Base-by-base conservation (phyloP, 257 asterid genomes). In the Henckelia pumila region DNA sequence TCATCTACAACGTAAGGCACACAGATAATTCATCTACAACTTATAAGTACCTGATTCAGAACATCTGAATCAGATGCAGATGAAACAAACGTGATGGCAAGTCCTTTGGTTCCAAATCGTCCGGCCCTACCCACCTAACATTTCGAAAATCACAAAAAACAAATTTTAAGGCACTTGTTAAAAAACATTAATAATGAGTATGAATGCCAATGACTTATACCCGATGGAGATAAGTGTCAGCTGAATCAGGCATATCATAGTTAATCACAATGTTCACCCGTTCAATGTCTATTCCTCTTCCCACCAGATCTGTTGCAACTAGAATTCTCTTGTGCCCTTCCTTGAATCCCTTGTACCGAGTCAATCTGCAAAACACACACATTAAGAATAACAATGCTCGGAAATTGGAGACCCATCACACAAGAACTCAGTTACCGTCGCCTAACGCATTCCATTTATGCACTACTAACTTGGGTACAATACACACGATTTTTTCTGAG, bases 221-320 rank as follows among this genome's bases (percentile, higher is more conserved):
- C 95, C 98, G 56, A 71, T 91, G 98, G 64, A 91, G 86, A 64
- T 91, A 88, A 30, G 97, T 88, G 78, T 91, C 97, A 0, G 97
- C 97, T 44, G 97, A 91, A 68, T 91, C 97, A 8, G 97, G 97
- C 97, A 91, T 91, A 77, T 91, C 97, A 77, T 91, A 91, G 81
- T 91, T 91, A 44, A 91, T 87, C 67, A 91, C 98, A 67, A 91
- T 91, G 83, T 91, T 91, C 40, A 91, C 98, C 20, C 98, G 82
- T 75, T 91, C 98, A 62, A 91, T 91, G 72, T 91, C 98, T 24
- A 91, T 91, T 68, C 98, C 98, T 81, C 98, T 81, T 33, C 98
- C 98, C 33, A 91, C 98, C 85, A 91, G 81, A 82, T 91, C 98
- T 10, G 98, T 91, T 40, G 98, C 98, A 17, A 85, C 98, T 2